Evolutionary conservation across 352 stramenopile species (phyloP).

Genomic region (Phytophthora macrochlamydospora): DNA sequence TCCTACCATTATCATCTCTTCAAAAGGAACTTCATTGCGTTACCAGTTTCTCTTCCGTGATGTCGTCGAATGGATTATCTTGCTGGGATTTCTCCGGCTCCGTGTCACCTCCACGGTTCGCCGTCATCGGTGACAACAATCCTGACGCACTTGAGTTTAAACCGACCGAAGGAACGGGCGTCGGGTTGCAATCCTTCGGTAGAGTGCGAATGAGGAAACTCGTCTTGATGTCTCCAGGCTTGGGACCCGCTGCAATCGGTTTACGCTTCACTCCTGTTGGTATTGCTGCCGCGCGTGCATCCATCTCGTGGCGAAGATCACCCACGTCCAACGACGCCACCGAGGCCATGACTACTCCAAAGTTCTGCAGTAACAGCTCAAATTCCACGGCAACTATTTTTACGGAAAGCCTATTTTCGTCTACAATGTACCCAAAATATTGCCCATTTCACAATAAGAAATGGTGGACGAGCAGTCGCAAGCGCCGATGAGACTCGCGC

Average conservation of each 20-base stretch:
- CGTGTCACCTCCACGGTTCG: slow-evolving; percentile 3
- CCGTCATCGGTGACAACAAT: slow-evolving; percentile 30
- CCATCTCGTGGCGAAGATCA: slow-evolving; percentile 62
- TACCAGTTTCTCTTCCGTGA: slow-evolving; percentile 80
- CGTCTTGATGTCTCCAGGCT: slow-evolving; percentile 39
- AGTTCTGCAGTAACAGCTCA: neutral
- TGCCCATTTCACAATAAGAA: slow-evolving; percentile 1
- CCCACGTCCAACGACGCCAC: slow-evolving; percentile 24
- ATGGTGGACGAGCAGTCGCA: slow-evolving; percentile 29
- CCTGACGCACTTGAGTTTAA: slow-evolving; percentile 15
- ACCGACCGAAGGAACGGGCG: slow-evolving; percentile 32
- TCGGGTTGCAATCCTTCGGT: slow-evolving; percentile 74
- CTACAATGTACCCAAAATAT: neutral
- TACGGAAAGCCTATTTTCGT: neutral
- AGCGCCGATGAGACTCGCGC: neutral
- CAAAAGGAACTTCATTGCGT: slow-evolving; percentile 1
- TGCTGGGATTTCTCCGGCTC: slow-evolving; percentile 30
- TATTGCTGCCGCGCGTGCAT: slow-evolving; percentile 2
- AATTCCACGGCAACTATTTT: neutral
- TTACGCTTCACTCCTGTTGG: slow-evolving; percentile 8
- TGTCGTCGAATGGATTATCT: slow-evolving; percentile 82
- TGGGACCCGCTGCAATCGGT: neutral
- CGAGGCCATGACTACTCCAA: slow-evolving; percentile 38
- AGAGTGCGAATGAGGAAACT: slow-evolving; percentile 78
- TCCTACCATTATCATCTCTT: slow-evolving; percentile 2